Evolutionary conservation across 2,329 filamentous ascomycete species (phyloP).

Genomic region (Diaporthe batatas): DNA sequence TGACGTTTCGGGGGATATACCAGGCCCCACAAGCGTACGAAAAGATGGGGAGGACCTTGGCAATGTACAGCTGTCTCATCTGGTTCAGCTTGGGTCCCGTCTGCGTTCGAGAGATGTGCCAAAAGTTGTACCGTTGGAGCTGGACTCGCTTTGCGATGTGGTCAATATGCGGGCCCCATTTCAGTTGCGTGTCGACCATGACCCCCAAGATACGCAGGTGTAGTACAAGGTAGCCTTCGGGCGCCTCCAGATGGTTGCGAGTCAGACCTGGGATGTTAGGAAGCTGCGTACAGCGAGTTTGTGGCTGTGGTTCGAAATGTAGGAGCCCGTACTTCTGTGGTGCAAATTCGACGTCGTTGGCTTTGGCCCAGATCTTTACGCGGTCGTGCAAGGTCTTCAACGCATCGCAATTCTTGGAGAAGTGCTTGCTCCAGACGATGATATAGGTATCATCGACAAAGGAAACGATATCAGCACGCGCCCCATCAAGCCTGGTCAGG

Average conservation of each 20-base stretch:
- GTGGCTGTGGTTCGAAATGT: background rate
- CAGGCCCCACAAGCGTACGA: constrained; percentile 5
- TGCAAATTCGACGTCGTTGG: constrained; percentile 3
- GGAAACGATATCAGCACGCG: background rate
- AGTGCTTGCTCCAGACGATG: background rate
- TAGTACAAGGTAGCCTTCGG: background rate
- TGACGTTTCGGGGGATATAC: too few species aligned
- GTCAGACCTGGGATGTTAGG: background rate
- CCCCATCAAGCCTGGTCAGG: background rate
- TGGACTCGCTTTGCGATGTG: too few species aligned
- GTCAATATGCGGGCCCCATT: constrained; percentile 4
- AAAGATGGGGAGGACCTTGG: background rate
- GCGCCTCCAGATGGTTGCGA: constrained; percentile 3
- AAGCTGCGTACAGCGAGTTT: background rate
- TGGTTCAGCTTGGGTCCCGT: background rate
- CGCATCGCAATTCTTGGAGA: background rate
- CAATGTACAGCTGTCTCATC: constrained; percentile 4
- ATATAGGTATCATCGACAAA: background rate
- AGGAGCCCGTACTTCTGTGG: constrained; percentile 2
- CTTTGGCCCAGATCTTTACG: background rate
- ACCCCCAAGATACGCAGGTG: constrained; percentile 5
- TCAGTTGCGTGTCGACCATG: background rate
- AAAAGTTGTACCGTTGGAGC: background rate
- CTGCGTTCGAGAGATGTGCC: constrained; percentile 12
- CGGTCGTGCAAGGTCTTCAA: background rate